These are phyloP conservation scores for Dispira parvispora DNA, from an alignment of 192 early-diverging fungal species.

Conservation along the genomic window DNA sequence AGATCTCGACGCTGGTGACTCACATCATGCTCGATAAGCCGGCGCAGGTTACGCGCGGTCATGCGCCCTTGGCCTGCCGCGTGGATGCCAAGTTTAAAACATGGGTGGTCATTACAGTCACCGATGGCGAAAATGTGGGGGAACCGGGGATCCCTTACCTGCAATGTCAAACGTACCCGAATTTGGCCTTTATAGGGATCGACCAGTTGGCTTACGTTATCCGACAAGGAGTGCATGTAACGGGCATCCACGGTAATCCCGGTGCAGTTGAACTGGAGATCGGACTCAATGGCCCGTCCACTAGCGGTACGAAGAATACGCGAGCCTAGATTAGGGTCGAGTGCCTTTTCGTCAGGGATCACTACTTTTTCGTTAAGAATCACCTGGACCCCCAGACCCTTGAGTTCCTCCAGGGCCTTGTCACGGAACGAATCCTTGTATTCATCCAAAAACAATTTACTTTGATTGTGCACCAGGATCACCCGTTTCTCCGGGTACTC, in stretches of 20 bases:
- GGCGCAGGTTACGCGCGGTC: conserved; percentile 18
- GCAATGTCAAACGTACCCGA: conserved; percentile 28
- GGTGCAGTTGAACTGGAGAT: conserved; percentile 34
- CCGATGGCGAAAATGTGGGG: conserved; percentile 33
- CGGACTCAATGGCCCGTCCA: conserved; percentile 28
- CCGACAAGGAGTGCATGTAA: conserved; percentile 23
- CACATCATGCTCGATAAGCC: conserved; percentile 13
- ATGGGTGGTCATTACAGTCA: conserved; percentile 27
- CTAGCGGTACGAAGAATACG: conserved; percentile 25
- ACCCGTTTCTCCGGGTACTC: conserved; percentile 28
- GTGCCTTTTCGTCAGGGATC: conserved; percentile 15
- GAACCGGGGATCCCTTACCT: conserved; percentile 17
- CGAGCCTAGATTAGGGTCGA: conserved; percentile 21
- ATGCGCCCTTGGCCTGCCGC: conserved; percentile 14
- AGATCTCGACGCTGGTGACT: conserved; percentile 11
- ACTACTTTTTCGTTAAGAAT: conserved; percentile 30
- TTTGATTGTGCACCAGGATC: conserved; percentile 26
- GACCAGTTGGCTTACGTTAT: conserved; percentile 15
- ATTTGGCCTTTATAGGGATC: conserved; percentile 22
- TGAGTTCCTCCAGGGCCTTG: conserved; percentile 22
- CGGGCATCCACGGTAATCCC: conserved; percentile 25
- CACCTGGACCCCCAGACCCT: conserved; percentile 26
- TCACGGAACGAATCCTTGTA: conserved; percentile 24
- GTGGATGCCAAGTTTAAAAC: conserved; percentile 18
- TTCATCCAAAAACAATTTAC: conserved; percentile 25